phyloP scores from a whole-genome alignment of 768 basidiomycete species.

The Boletus insuetus region DNA sequence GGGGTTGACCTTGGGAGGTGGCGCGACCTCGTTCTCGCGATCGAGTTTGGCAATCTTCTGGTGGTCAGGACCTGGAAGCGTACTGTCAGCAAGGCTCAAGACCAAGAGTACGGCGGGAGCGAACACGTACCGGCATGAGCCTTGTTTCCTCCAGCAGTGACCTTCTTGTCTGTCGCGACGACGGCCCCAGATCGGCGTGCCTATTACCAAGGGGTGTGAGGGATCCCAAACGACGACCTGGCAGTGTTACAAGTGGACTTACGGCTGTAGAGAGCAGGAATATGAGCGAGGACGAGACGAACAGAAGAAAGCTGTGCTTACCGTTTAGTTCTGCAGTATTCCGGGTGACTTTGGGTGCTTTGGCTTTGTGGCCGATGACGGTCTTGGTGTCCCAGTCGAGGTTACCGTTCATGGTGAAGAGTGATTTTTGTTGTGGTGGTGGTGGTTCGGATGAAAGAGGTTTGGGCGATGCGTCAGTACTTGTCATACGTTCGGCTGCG shows the following conservation, averaged over 20 bases:
- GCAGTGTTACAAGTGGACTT: constrained; percentile 24
- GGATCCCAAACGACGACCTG: not conserved
- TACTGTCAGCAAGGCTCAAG: not conserved
- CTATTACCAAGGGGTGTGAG: constrained; percentile 35
- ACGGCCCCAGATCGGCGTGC: constrained; percentile 75
- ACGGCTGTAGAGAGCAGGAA: constrained; percentile 44
- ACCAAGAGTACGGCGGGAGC: not conserved
- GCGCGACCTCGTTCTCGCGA: constrained; percentile 93
- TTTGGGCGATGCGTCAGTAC: no score
- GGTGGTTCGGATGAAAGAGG: constrained; percentile 8
- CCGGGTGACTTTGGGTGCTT: constrained; percentile 61
- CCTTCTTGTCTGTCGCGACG: constrained; percentile 82
- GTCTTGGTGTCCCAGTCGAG: constrained; percentile 68
- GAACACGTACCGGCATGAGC: constrained; percentile 58
- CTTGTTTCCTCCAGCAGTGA: constrained; percentile 68
- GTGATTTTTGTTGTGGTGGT: constrained; percentile 2
- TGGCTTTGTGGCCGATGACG: constrained; percentile 71
- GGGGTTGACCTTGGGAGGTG: constrained; percentile 75
- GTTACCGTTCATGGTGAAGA: constrained; percentile 41
- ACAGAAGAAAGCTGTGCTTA: constrained; percentile 9
- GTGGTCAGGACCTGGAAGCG: constrained; percentile 78
- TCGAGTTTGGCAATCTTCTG: constrained; percentile 92
- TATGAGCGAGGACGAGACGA: constrained; percentile 11
- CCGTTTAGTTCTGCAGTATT: constrained; percentile 58
- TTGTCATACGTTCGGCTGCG: no score